Evolutionary conservation across 352 stramenopile genomes (phyloP).

Genomic region (Halophytophthora polymorphica): DNA sequence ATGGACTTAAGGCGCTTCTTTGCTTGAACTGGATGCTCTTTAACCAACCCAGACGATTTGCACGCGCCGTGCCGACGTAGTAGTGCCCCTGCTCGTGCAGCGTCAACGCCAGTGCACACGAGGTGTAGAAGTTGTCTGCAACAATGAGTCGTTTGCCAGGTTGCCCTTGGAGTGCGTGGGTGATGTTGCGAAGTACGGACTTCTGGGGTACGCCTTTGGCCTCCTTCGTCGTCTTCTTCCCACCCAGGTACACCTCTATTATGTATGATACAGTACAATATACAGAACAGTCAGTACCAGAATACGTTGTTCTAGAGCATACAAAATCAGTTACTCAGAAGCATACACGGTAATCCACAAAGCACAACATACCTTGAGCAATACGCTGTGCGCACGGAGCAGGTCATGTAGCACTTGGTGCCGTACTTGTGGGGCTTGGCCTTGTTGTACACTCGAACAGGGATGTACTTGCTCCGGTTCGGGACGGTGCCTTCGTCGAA

Average conservation of each 20-base stretch:
- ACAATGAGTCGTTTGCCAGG: slow-evolving; percentile 5
- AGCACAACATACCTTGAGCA: slow-evolving; percentile 11
- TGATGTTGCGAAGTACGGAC: slow-evolving; percentile 8
- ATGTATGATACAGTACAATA: slow-evolving; percentile 9
- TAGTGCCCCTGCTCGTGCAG: slow-evolving; percentile 9
- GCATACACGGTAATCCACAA: background rate
- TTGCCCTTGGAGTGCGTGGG: background rate
- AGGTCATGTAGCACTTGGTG: slow-evolving; percentile 21
- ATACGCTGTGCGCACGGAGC: slow-evolving; percentile 9
- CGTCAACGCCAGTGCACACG: slow-evolving; percentile 5
- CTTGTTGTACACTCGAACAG: slow-evolving; percentile 17
- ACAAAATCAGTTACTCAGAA: slow-evolving; percentile 3
- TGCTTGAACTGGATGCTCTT: slow-evolving; percentile 12
- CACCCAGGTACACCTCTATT: slow-evolving; percentile 11
- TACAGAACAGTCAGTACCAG: slow-evolving; percentile 3
- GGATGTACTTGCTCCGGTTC: slow-evolving; percentile 9
- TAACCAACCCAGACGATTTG: slow-evolving; percentile 11
- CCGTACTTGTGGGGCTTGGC: slow-evolving; percentile 12
- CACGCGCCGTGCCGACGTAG: slow-evolving; percentile 11
- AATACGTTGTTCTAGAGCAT: slow-evolving; percentile 4
- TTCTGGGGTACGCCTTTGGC: background rate
- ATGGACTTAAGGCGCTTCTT: slow-evolving; percentile 9
- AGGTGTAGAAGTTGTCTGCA: slow-evolving; percentile 11
- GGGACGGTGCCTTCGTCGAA: slow-evolving; percentile 18
- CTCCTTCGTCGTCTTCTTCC: slow-evolving; percentile 1